Evolutionary conservation across 2,329 filamentous ascomycete genomes (phyloP).

Genomic region (Aciculosporium take): DNA sequence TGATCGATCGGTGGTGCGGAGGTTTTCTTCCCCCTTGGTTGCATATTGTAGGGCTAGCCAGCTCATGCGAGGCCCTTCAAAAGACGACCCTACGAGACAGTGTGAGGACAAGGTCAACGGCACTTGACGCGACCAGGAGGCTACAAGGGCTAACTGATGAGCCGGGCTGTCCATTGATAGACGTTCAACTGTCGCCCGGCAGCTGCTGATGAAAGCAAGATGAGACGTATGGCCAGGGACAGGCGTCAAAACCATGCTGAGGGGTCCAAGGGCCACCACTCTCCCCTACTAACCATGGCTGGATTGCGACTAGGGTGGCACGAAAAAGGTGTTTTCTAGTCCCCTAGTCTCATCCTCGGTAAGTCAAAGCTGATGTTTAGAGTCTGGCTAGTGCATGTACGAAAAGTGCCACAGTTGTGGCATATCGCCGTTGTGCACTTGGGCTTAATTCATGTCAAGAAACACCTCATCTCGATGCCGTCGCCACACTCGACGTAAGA

Average conservation of each 20-base stretch:
- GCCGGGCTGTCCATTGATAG: neutral
- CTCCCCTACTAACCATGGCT: too few species aligned
- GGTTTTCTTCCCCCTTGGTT: neutral
- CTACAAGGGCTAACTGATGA: conserved; percentile 1
- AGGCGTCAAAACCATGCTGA: too few species aligned
- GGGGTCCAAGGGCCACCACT: too few species aligned
- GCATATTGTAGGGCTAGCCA: conserved; percentile 1
- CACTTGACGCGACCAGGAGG: conserved; percentile 1
- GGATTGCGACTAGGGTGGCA: too few species aligned
- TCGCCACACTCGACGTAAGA: too few species aligned
- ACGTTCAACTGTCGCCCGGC: neutral
- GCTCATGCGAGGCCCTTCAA: neutral
- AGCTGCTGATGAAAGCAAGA: neutral
- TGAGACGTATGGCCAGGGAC: neutral
- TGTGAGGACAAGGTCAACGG: neutral
- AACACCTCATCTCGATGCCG: too few species aligned
- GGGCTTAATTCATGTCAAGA: too few species aligned
- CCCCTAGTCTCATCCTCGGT: too few species aligned
- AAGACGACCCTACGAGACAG: neutral
- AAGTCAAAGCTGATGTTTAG: neutral
- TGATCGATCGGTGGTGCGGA: neutral
- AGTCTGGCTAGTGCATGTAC: neutral
- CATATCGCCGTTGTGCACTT: neutral
- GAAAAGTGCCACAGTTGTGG: neutral
- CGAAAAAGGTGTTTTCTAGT: too few species aligned